Percentiles rank a stretch among this genome's conserved stretches.
phyloP scores from a whole-genome alignment of 2,329 filamentous ascomycete species.

The Elsinoe ampelina region DNA sequence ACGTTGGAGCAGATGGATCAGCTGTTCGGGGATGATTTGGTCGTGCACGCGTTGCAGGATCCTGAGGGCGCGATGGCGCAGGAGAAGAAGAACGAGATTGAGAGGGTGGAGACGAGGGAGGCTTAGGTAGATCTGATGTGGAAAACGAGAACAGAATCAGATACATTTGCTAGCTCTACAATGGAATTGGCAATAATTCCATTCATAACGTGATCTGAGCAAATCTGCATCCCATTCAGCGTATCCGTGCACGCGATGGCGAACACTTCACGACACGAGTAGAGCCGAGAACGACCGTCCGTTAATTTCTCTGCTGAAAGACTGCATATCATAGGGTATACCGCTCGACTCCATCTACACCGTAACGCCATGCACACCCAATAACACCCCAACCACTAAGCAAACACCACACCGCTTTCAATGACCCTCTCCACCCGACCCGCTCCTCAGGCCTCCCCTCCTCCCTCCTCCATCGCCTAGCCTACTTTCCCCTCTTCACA shows the following conservation, averaged over 20 bases:
- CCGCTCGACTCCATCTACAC: not conserved
- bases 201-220: too few species aligned
- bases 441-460: not conserved
- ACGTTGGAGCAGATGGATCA: conserved; percentile 19
- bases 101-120: not conserved
- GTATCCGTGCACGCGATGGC: too few species aligned
- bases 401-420: not conserved
- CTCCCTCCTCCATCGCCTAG: not conserved
- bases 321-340: conserved; percentile 1
- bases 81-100: conserved; percentile 11
- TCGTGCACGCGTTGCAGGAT: conserved; percentile 30
- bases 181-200: too few species aligned
- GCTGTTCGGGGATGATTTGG: conserved; percentile 25
- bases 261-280: not conserved
- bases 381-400: not conserved
- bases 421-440: not conserved
- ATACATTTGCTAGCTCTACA: not conserved
- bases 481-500: conserved; percentile 15
- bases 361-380: not conserved
- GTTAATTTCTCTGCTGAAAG: not conserved
- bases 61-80: conserved; percentile 22
- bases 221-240: too few species aligned
- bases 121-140: not conserved
- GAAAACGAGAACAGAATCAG: too few species aligned
- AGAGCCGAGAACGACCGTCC: too few species aligned